A percentile compares a stretch with the other conserved stretches of the same genome.
phyloP scores from a whole-genome alignment of 768 basidiomycete species.

The Suillus bovinus region DNA sequence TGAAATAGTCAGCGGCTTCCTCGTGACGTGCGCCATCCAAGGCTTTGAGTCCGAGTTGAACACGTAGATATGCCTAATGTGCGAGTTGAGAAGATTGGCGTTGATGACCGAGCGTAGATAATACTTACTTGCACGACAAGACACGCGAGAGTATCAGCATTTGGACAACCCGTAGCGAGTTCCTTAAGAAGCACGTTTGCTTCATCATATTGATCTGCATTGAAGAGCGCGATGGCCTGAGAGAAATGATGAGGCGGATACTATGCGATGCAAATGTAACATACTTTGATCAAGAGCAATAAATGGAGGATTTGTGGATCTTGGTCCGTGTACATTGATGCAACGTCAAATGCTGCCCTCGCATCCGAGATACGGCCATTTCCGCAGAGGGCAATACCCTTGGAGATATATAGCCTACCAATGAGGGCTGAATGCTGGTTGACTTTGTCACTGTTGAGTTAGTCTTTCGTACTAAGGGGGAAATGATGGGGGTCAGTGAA shows the following conservation, averaged over 20 bases:
- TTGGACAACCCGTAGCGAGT: not conserved
- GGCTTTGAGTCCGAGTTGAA: not conserved
- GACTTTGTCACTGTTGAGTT: not conserved
- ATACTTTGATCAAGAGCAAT: not conserved
- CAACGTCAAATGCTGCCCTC: not conserved
- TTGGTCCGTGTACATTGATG: not conserved
- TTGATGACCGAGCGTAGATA: not conserved
- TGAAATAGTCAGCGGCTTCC: not conserved
- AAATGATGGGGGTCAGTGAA: rapidly evolving
- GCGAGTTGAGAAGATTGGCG: not conserved
- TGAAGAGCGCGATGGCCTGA: not conserved
- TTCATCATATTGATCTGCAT: not conserved
- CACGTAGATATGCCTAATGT: not conserved
- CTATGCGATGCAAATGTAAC: not conserved
- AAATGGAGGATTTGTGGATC: not conserved
- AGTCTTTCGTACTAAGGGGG: not conserved
- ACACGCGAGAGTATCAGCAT: not conserved
- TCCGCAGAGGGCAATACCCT: not conserved
- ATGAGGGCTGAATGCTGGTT: not conserved
- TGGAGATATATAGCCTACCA: not conserved
- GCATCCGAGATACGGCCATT: not conserved
- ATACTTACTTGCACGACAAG: not conserved
- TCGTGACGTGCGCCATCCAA: not conserved
- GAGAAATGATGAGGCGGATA: not conserved
- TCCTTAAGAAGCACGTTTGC: not conserved